Base-by-base conservation (phyloP, 495 filamentous ascomycete species). In the Pyrenopolyporus hunteri region DNA sequence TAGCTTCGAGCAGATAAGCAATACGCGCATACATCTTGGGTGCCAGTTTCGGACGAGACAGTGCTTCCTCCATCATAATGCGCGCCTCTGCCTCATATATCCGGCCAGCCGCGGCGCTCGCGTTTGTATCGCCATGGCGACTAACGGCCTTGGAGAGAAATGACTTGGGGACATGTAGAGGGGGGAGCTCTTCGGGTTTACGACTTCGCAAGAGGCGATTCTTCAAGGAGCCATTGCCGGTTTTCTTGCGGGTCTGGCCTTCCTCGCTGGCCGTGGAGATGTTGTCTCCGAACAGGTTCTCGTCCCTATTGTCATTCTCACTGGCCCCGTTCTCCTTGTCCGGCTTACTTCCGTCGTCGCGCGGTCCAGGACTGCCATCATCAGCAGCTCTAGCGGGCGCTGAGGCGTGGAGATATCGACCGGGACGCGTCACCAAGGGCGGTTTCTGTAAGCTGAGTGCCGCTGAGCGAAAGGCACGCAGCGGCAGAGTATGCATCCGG, bases 401-500 rank as follows among this genome's bases (percentile, higher is more conserved):
- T 16, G 71, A 74, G 19, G 63, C 49, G 52, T 77, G 71, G 50
- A 79, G 75, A n/a, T 62, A 57, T 58, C 73, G 72, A 22, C 53
- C 51, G 6, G 68, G 16, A n/a, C 33, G 61, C 16, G 62, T 50
- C 7, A 36, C 37, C 45, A 52, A 25, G 10, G 63, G 43, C 14
- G 65, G 57, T 67, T 68, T 69, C 57, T 70, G 71, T 40, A 68
- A 42, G 37, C 68, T 65, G 9, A 55, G 68, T 59, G 76, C 64
- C 57, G 71, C 69, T 43, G 58, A 71, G 19, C 75, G 70, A 56
- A 76, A 57, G 57, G 70, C 71, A 63, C 70, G 62, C 35, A 67
- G 50, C 52, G 64, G 64, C 64, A 63, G 55, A 46, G 67, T 71
- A 71, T 77, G 77, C 77, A 80, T 80, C 64, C 75, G 70, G 70